Base-by-base conservation (phyloP, 352 stramenopile species). In the Phytopythium cucurbitacearum region DNA sequence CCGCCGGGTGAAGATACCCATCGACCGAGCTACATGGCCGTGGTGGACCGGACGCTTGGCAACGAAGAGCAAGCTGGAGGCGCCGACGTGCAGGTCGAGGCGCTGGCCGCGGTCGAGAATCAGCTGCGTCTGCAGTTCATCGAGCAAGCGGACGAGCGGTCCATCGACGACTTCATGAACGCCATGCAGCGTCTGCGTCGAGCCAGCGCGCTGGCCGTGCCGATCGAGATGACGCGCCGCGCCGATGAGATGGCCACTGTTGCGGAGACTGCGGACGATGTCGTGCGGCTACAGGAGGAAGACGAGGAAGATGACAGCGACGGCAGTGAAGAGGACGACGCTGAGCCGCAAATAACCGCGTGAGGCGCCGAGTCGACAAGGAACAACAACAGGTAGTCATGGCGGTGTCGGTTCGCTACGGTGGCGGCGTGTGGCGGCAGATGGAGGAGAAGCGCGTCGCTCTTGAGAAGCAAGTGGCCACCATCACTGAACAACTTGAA, bases 81-180 rank as follows among this genome's bases (percentile, higher is more conserved):
- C 11, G 45, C 44, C 3, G 44, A 56, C 12, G 3, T 53, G 43
- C 7, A 62, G 35, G 15, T 45, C 55, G 9, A 56, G 11, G 52
- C 36, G 36, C 76, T 86, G 15, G 53, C 59, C 16, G 76, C 73
- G 7, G 55, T 91, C 9, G 78, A 91, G 58, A 80, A 87, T 16
- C 57, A 84, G 16, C 53, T 91, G 34, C 76, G 78, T 4, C 64
- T 81, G 50, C 73, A 75, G 42, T 89, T 91, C 47, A 55, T 91
- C 4, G 69, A 79, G 48, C 62, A 69, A n/a, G 71, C 78, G 6
- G 76, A 91, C 51, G 72, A 80, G 50, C 57, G 40, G 2, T 56
- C 76, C 13, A 87, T 91, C 44, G 79, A 89, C 8, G 74, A 87
- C 64, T 91, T 73, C 56, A 87, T 84, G 65, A 57, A 34, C 21